Evolutionary conservation across 805 yeast species (phyloP).

Genomic region (Danielia oregonensis): DNA sequence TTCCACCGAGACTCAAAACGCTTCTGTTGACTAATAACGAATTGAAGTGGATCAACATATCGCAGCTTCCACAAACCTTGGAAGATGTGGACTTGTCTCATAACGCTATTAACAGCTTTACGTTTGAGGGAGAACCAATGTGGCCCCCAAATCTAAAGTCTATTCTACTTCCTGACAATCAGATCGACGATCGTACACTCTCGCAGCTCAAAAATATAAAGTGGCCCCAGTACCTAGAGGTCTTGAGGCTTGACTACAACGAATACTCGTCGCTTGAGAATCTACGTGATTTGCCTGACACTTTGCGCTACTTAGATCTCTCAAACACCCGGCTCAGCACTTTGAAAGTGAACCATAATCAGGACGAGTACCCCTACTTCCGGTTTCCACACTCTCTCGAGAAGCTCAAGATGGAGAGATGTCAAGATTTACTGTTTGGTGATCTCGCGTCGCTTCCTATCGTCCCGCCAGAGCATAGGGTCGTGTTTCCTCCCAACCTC

Average conservation of each 20-base stretch:
- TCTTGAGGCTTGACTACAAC: slow-evolving; percentile 22
- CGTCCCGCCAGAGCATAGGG: slow-evolving; percentile 10
- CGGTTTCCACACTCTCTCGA: slow-evolving; percentile 27
- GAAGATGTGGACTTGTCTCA: slow-evolving; percentile 28
- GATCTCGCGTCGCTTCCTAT: slow-evolving; percentile 1
- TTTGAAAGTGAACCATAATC: slow-evolving; percentile 9
- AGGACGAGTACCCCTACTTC: slow-evolving; percentile 16
- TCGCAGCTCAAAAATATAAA: slow-evolving; percentile 12
- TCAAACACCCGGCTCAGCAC: slow-evolving; percentile 20
- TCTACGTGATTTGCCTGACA: slow-evolving; percentile 19
- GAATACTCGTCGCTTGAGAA: slow-evolving; percentile 17
- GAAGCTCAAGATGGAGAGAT: slow-evolving; percentile 19
- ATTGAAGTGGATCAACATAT: slow-evolving; percentile 18
- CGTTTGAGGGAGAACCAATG: slow-evolving; percentile 4
- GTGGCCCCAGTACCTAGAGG: slow-evolving; percentile 23
- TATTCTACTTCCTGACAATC: slow-evolving; percentile 21
- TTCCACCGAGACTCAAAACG: slow-evolving; percentile 23
- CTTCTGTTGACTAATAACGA: slow-evolving; percentile 33
- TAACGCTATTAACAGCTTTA: slow-evolving; percentile 17
- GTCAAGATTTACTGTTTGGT: slow-evolving; percentile 9
- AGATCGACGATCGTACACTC: slow-evolving; percentile 17
- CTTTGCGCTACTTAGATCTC: slow-evolving; percentile 22
- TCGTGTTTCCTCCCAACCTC: slow-evolving; percentile 21
- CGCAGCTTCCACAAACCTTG: slow-evolving; percentile 24
- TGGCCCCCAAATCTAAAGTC: slow-evolving; percentile 28